These are phyloP conservation scores for Aspergillus latus DNA, from an alignment of 2,329 filamentous ascomycete species.

Conservation along the genomic window DNA sequence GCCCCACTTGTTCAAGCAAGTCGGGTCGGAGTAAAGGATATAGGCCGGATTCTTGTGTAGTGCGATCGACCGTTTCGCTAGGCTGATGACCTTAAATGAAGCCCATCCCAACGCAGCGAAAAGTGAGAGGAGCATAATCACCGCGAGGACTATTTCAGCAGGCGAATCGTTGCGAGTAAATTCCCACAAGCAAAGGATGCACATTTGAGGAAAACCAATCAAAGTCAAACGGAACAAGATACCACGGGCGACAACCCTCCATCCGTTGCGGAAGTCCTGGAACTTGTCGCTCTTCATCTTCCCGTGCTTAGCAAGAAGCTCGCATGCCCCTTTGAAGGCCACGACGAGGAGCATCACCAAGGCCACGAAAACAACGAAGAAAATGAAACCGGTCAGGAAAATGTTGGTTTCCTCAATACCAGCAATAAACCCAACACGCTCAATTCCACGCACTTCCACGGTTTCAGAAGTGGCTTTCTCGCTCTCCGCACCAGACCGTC, in stretches of 20 bases:
- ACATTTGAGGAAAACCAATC: slow-evolving; percentile 89
- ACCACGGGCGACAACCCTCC: slow-evolving; percentile 88
- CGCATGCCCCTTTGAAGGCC: slow-evolving; percentile 77
- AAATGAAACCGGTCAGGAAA: slow-evolving; percentile 86
- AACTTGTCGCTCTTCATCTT: slow-evolving; percentile 86
- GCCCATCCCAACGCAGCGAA: slow-evolving; percentile 78
- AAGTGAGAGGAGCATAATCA: slow-evolving; percentile 86
- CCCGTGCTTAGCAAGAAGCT: slow-evolving; percentile 69
- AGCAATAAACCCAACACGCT: slow-evolving; percentile 83
- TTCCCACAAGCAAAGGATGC: slow-evolving; percentile 89
- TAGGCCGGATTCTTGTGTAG: slow-evolving; percentile 98
- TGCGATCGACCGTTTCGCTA: slow-evolving; percentile 81
- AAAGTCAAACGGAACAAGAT: slow-evolving; percentile 88
- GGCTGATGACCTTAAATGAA: slow-evolving; percentile 81
- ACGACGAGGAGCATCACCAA: slow-evolving; percentile 71
- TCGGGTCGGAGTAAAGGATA: slow-evolving; percentile 94
- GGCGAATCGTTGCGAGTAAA: slow-evolving; percentile 82
- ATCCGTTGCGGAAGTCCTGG: slow-evolving; percentile 89
- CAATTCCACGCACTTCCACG: slow-evolving; percentile 72
- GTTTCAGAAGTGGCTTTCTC: slow-evolving; percentile 43
- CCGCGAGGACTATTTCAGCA: slow-evolving; percentile 80
- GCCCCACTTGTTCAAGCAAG: slow-evolving; percentile 94
- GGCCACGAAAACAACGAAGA: slow-evolving; percentile 82
- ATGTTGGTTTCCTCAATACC: slow-evolving; percentile 87
- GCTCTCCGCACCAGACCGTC: slow-evolving; percentile 53